phyloP scores from a whole-genome alignment of 352 stramenopile genomes.

The Pythium vanterpoolii region DNA sequence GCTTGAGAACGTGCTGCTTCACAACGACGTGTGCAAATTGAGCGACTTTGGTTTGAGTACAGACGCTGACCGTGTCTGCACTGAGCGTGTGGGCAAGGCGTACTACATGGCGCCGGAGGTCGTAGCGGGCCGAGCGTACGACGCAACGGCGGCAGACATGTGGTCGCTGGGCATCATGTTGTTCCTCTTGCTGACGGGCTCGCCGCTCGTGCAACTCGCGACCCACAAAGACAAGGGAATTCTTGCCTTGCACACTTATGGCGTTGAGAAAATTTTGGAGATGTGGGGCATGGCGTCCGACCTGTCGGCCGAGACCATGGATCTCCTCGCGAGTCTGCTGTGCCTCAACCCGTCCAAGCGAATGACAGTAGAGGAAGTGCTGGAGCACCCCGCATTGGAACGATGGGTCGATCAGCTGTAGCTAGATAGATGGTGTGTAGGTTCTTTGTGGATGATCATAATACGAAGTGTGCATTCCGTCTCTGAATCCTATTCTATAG shows the following conservation, averaged over 20 bases:
- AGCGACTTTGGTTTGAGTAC: no score
- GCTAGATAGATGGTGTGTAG: background rate
- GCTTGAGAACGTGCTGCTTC: no score
- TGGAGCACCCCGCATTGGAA: slow-evolving; percentile 2
- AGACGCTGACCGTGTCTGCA: no score
- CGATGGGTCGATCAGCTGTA: background rate
- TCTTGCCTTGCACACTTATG: slow-evolving; percentile 28
- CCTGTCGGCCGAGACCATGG: background rate
- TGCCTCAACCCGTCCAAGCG: slow-evolving; percentile 1
- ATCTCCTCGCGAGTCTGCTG: slow-evolving; percentile 6
- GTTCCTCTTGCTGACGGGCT: no score
- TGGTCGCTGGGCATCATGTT: no score
- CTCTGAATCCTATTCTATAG: no score
- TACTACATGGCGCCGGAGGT: no score
- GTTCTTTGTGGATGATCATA: background rate
- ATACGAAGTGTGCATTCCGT: background rate
- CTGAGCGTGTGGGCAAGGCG: no score
- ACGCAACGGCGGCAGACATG: no score
- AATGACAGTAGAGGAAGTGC: background rate
- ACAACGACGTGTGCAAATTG: no score
- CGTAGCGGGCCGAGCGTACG: no score
- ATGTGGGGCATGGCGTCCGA: slow-evolving; percentile 31
- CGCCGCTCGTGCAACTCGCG: slow-evolving; percentile 35
- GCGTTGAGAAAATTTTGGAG: slow-evolving; percentile 37
- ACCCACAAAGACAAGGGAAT: slow-evolving; percentile 29